Evolutionary conservation across 2,329 filamentous ascomycete species (phyloP).

Genomic region (Bipolaris victoriae): DNA sequence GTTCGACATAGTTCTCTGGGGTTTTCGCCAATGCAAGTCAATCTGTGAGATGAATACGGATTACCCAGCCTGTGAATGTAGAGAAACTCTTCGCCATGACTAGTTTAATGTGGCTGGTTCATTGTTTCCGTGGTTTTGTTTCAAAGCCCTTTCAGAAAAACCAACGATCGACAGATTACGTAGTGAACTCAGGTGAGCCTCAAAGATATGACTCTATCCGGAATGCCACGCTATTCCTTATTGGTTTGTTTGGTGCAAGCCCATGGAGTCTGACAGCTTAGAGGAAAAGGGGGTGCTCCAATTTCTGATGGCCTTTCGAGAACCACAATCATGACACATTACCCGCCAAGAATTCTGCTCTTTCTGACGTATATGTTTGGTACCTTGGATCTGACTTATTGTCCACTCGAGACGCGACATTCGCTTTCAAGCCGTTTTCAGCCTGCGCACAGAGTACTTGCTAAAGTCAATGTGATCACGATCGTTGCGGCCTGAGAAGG

Average conservation of each 20-base stretch:
- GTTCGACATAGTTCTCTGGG: neutral
- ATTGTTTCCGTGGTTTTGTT: neutral
- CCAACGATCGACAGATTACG: neutral
- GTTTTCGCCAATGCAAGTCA: too few species aligned
- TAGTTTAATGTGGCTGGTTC: neutral
- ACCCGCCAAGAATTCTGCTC: neutral
- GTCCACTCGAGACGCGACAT: neutral
- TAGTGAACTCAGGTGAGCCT: too few species aligned
- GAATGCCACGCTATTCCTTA: neutral
- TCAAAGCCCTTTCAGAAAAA: neutral
- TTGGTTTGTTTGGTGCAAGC: neutral
- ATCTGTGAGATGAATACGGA: too few species aligned
- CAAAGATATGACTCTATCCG: neutral
- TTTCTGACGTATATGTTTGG: neutral
- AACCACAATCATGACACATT: neutral
- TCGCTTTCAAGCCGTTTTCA: neutral
- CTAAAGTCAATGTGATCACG: neutral
- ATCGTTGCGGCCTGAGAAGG: neutral
- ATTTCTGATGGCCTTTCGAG: neutral
- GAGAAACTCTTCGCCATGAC: neutral
- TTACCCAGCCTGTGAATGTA: neutral
- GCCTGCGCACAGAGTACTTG: neutral
- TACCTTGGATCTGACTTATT: neutral
- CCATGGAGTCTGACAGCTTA: too few species aligned
- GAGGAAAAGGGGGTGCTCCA: neutral